Evolutionary conservation across 768 basidiomycete genomes (phyloP).

Genomic region (Cystofilobasidium macerans): DNA sequence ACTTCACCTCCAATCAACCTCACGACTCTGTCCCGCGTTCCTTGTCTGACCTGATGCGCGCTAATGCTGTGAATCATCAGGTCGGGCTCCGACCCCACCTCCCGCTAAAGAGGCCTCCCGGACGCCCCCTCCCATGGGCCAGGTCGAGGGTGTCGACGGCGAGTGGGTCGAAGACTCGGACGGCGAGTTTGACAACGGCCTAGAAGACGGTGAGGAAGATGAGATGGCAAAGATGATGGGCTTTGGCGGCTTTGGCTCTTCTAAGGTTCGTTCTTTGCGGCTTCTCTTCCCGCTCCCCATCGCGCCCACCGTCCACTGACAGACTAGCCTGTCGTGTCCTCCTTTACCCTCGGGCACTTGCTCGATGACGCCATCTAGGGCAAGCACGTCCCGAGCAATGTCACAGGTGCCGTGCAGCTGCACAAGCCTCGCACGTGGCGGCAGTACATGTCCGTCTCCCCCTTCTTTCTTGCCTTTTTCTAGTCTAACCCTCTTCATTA

Average conservation of each 20-base stretch:
- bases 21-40: too few relatives aligned
- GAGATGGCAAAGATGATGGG: constrained; percentile 90
- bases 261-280: constrained; percentile 51
- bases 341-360: too few relatives aligned
- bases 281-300: not conserved
- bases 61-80: not conserved
- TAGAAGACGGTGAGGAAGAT: constrained; percentile 48
- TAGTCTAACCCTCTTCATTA: too few relatives aligned
- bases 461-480: constrained; percentile 18
- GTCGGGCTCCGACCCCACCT: not conserved
- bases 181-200: constrained; percentile 50
- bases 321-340: too few relatives aligned
- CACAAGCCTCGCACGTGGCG: constrained; percentile 78
- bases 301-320: too few relatives aligned
- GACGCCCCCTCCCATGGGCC: constrained; percentile 33
- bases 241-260: constrained; percentile 70
- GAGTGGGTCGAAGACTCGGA: constrained; percentile 41
- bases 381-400: constrained; percentile 47
- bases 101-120: not conserved
- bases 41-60: too few relatives aligned
- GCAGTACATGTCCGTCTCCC: constrained; percentile 81
- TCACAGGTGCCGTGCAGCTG: constrained; percentile 33
- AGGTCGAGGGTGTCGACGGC: constrained; percentile 30
- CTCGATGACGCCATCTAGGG: constrained; percentile 47
- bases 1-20: too few relatives aligned